Base-by-base conservation (phyloP, 2,329 filamentous ascomycete genomes). In the Alternaria sp. region DNA sequence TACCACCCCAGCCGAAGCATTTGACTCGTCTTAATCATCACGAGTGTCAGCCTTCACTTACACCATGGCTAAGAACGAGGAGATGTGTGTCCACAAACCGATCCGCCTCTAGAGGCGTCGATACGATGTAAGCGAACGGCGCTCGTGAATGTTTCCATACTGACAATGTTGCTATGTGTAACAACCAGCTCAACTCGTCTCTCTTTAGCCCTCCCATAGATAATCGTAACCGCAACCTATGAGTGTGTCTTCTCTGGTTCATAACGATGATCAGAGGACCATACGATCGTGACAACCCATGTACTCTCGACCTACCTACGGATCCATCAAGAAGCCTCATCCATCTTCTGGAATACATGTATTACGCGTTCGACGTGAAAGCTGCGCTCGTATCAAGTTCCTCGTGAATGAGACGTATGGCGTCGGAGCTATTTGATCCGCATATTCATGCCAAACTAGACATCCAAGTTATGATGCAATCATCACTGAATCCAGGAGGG, bases 61-160 rank as follows among this genome's bases (percentile, higher is more conserved):
- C 9, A 24, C 3, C 9, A 40, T 13, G 37, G 17, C 21, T 23
- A 3, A 2, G 4, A 6, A 11, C 21, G 5, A 13, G 2, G 5
- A 40, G 37, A 6, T 13, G 4, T 0, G 0, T 13, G 4, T 0
- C 0, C 10, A 21, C 17, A 2, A 3, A 1, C 17, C 17, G 3
- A 23, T 17, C 41, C n/a, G 2, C 26, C 5, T 0, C 26, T 11
- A 0, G n/a, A 8, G 5, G 29, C 5, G 5, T 5, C n/a, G 3
- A 31, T 1, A 14, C 7, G 14, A 42, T 42, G 40, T 28, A 42
- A 42, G 14, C 17, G 4, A 5, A 2, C 7, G 8, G 8, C 23
- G 13, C 13, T 3, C 3, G 7, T 26, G 14, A 8, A n/a, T n/a
- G 11, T 9, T 4, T 42, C 13, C 6, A n/a, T 1, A n/a, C 7